Conservation (phyloP, 2,329 filamentous ascomycete genomes). For the Ophiocordyceps camponoti-saundersi region DNA sequence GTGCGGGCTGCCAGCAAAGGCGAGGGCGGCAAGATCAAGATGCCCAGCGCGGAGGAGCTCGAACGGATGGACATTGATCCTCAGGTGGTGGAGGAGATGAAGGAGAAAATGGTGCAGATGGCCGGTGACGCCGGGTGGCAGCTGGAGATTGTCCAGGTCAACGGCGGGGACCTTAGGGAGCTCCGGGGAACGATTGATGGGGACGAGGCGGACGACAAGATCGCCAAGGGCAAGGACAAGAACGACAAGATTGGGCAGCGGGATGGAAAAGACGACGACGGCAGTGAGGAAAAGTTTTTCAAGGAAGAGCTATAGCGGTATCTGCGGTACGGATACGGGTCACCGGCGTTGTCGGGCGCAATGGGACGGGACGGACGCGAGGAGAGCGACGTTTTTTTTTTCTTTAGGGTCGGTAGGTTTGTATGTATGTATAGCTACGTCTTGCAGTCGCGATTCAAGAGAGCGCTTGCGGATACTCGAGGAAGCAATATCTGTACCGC, state of each 20-base stretch:
- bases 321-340: too few species aligned
- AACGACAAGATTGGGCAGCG: not conserved
- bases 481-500: too few species aligned
- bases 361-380: not conserved
- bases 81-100: conserved; percentile 51
- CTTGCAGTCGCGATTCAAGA: too few species aligned
- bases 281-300: conserved; percentile 33
- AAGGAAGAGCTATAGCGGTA: conserved; percentile 30
- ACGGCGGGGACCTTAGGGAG: conserved; percentile 35
- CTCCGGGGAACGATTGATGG: conserved; percentile 54
- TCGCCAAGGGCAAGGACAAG: conserved; percentile 9
- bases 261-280: conserved; percentile 3
- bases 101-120: conserved; percentile 47
- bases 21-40: conserved; percentile 43
- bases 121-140: conserved; percentile 63
- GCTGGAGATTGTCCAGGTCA: conserved; percentile 59
- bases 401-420: too few species aligned
- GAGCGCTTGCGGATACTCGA: too few species aligned
- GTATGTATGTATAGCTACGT: too few species aligned
- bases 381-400: not conserved
- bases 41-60: conserved; percentile 49
- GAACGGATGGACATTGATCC: conserved; percentile 49
- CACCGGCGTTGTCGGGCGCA: not conserved
- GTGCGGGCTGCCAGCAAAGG: conserved; percentile 28
- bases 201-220: conserved; percentile 6